A percentile compares a stretch with the other conserved stretches of the same genome.
These are phyloP conservation scores for Aspergillus flavus DNA, from an alignment of 2,329 filamentous ascomycete genomes.

Conservation along the genomic window DNA sequence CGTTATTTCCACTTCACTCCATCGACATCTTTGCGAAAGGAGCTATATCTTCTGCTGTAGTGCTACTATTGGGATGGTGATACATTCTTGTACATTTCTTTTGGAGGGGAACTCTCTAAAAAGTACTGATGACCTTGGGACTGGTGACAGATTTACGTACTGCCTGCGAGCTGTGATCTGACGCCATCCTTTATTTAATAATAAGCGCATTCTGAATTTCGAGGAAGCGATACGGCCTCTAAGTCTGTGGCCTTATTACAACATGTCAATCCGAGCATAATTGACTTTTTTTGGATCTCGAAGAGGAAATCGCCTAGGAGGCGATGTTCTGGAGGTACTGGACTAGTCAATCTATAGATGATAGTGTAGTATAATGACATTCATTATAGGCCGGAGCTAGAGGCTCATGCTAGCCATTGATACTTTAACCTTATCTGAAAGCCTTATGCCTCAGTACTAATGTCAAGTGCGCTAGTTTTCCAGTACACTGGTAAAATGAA, in stretches of 20 bases:
- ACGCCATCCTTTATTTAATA: neutral
- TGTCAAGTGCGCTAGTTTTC: neutral
- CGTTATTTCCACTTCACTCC: constrained; percentile 7
- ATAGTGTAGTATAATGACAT: neutral
- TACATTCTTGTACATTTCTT: constrained; percentile 7
- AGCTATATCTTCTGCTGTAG: constrained; percentile 5
- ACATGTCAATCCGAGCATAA: neutral
- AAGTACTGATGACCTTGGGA: constrained; percentile 2
- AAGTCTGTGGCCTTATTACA: neutral
- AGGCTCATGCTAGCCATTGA: neutral
- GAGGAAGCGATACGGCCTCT: neutral
- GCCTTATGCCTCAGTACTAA: neutral
- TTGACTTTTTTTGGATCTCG: neutral
- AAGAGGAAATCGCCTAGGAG: neutral
- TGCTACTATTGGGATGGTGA: constrained; percentile 1
- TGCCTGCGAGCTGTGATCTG: neutral
- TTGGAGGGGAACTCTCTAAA: constrained; percentile 1
- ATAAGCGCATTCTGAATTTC: neutral
- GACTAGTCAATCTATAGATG: neutral
- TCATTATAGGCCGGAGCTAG: neutral
- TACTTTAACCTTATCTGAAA: neutral
- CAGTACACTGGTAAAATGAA: neutral
- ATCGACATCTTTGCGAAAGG: neutral
- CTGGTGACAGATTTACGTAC: neutral
- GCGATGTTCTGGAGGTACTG: neutral